Percentiles rank a stretch among this genome's conserved stretches.
Evolutionary conservation across 148 eudicot species (phyloP).

Genomic region (Persicaria tinctoria): DNA sequence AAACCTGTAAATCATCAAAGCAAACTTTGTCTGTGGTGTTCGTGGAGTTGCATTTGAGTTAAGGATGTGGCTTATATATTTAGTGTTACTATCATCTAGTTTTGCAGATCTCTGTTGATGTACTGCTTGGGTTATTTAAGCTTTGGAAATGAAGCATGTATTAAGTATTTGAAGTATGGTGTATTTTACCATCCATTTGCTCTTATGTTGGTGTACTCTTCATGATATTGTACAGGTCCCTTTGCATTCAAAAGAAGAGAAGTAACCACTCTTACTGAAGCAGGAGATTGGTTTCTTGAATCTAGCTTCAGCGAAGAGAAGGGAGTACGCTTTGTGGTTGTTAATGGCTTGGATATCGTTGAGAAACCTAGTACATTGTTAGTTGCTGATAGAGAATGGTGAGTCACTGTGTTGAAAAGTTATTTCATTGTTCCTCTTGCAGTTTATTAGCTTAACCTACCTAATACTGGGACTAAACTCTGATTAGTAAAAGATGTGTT

Average conservation of each 20-base stretch:
- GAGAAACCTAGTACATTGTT: slow-evolving; percentile 59
- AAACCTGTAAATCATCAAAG: neutral
- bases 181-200: neutral
- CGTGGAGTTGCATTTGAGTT: neutral
- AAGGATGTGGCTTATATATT: neutral
- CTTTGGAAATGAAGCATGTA: neutral
- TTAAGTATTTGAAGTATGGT: neutral
- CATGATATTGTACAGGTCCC: slow-evolving; percentile 31
- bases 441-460: neutral
- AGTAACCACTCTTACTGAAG: slow-evolving; percentile 81
- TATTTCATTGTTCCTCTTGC: neutral
- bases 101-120: neutral
- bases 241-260: slow-evolving; percentile 70
- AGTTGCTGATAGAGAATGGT: slow-evolving; percentile 80
- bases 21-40: neutral
- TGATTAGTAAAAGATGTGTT: too few relatives aligned
- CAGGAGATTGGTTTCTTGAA: slow-evolving; percentile 85
- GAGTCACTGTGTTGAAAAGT: slow-evolving; percentile 10
- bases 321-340: slow-evolving; percentile 88
- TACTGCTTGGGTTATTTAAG: neutral
- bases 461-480: too few relatives aligned
- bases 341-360: slow-evolving; percentile 69
- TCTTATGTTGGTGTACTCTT: neutral
- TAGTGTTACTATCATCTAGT: neutral
- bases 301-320: slow-evolving; percentile 84